Percentiles rank a stretch among this genome's conserved stretches.
Conservation (phyloP, 768 basidiomycete genomes). For the Macrolepiota dolichaula region DNA sequence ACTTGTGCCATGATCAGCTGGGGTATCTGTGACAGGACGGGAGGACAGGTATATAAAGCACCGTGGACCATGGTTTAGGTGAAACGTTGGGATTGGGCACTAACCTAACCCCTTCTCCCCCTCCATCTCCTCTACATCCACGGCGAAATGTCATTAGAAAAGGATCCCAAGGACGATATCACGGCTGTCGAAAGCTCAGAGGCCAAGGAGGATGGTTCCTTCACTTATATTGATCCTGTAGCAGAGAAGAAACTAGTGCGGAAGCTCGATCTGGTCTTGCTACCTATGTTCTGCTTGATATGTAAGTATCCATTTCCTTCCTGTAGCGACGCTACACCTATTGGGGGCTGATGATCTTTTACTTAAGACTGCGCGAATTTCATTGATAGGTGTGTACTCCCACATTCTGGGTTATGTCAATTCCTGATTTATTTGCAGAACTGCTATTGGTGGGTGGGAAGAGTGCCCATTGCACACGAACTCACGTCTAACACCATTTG, state of each 20-base stretch:
- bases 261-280: constrained; percentile 30
- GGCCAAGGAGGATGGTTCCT: background rate
- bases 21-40: background rate
- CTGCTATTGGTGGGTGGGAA: constrained; percentile 14
- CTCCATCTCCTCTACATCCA: background rate
- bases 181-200: background rate
- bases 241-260: constrained; percentile 31
- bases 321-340: too few species aligned
- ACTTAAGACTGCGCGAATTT: constrained; percentile 33
- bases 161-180: background rate
- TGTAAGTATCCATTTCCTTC: constrained; percentile 24
- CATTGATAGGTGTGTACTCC: constrained; percentile 25
- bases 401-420: background rate
- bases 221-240: constrained; percentile 24
- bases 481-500: background rate
- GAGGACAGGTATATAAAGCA: background rate
- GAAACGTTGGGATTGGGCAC: background rate
- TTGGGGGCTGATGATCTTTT: background rate
- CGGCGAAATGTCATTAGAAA: background rate
- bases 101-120: background rate
- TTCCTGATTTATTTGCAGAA: constrained; percentile 2
- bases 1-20: background rate
- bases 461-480: background rate
- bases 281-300: constrained; percentile 37
- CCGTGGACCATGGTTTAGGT: background rate